A percentile compares a stretch with the other conserved stretches of the same genome.
Evolutionary conservation across 108 stramenopile genomes (phyloP).

Genomic region (Fragilaria crotonensis): DNA sequence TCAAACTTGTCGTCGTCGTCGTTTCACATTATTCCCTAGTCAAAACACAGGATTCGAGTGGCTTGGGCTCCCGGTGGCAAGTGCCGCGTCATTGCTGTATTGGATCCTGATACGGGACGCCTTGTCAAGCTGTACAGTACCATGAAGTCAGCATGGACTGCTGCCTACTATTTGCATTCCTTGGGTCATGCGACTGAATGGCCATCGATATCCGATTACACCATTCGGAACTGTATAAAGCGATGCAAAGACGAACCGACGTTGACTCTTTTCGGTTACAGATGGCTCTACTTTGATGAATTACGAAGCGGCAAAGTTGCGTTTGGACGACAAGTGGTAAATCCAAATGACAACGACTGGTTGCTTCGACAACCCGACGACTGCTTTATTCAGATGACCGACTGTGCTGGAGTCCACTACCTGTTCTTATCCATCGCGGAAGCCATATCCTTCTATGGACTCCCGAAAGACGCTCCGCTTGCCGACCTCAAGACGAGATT

Average conservation of each 20-base stretch:
- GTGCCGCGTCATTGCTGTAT: slow-evolving; percentile 45
- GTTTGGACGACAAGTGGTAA: slow-evolving; percentile 5
- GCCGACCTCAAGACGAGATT: slow-evolving; percentile 7
- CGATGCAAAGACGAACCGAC: slow-evolving; percentile 22
- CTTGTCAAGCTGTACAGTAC: slow-evolving; percentile 69
- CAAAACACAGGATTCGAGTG: slow-evolving; percentile 21
- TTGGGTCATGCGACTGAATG: slow-evolving; percentile 57
- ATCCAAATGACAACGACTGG: not conserved
- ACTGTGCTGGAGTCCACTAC: not conserved
- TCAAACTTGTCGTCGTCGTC: not conserved
- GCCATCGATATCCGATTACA: slow-evolving; percentile 13
- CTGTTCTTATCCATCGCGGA: slow-evolving; percentile 27
- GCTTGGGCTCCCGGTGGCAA: not conserved
- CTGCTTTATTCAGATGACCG: slow-evolving; percentile 19
- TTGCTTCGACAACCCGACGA: slow-evolving; percentile 3
- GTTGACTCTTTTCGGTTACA: slow-evolving; percentile 58
- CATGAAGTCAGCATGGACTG: slow-evolving; percentile 30
- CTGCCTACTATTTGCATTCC: slow-evolving; percentile 25
- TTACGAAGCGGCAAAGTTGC: slow-evolving; percentile 35
- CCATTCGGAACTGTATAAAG: slow-evolving; percentile 20
- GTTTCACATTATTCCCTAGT: slow-evolving; percentile 27
- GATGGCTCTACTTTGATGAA: slow-evolving; percentile 58
- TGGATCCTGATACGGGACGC: slow-evolving; percentile 56
- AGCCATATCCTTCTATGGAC: slow-evolving; percentile 13
- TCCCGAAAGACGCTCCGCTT: slow-evolving; percentile 6